A percentile compares a stretch with the other conserved stretches of the same genome.
Evolutionary conservation across 2,329 filamentous ascomycete species (phyloP).

Genomic region (Colletotrichum magnum): DNA sequence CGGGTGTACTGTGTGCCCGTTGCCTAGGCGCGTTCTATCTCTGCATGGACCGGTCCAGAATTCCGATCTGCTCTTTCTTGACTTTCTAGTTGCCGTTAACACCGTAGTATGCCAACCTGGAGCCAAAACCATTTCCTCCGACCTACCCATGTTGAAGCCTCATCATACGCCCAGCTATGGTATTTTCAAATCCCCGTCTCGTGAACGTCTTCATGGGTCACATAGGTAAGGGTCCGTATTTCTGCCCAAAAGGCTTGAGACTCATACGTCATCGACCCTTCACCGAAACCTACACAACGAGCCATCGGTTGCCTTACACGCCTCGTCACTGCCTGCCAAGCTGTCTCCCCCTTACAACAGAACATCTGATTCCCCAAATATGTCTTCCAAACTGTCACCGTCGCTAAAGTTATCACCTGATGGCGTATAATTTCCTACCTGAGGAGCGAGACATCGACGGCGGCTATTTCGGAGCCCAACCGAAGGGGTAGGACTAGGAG

Average conservation of each 20-base stretch:
- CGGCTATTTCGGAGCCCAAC: too few relatives aligned
- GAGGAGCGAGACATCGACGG: too few relatives aligned
- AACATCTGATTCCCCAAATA: too few relatives aligned
- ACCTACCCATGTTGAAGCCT: background rate
- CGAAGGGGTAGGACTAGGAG: too few relatives aligned
- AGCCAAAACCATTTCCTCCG: background rate
- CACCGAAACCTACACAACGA: too few relatives aligned
- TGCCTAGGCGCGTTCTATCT: background rate
- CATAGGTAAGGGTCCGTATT: too few relatives aligned
- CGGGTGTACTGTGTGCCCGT: background rate
- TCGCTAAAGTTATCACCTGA: too few relatives aligned
- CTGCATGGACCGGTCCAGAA: background rate
- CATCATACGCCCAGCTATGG: background rate
- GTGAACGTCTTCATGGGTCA: background rate
- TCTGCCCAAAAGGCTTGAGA: background rate
- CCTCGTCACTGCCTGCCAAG: background rate
- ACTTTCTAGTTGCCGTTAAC: background rate
- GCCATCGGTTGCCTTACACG: background rate
- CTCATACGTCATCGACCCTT: background rate
- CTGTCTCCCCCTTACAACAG: background rate
- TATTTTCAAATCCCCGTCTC: background rate
- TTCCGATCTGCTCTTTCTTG: background rate
- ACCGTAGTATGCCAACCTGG: background rate
- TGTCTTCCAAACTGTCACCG: too few relatives aligned
- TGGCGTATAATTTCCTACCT: too few relatives aligned